Base-by-base conservation (phyloP, 805 yeast genomes). In the Trichomonascus vanleenenianus region DNA sequence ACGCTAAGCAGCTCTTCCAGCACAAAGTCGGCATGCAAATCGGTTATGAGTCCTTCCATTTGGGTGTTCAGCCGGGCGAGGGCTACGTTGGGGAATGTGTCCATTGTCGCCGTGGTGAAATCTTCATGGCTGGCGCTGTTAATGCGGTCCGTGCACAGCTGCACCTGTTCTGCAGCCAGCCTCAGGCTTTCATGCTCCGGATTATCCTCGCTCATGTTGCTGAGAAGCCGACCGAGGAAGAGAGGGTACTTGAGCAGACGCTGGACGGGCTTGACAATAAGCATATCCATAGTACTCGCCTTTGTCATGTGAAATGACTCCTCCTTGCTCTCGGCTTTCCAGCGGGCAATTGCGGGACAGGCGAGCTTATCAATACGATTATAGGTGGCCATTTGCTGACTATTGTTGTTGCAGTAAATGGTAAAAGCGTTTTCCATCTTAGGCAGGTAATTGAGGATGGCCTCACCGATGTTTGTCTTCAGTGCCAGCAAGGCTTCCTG, bases 201-300 rank as follows among this genome's bases (percentile, higher is more conserved):
- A 60, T 72, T 72, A 16, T 61, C 55, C n/a, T 63, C 48, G 1
- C 57, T 50, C 1, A 67, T 63, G 43, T 39, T 44, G 7, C 59
- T 56, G 7, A 64, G 49, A n/a, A 67, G 40, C n/a, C 63, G 50
- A 18, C 51, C 51, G 30, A 69, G 43, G 15, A 69, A 55, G 19
- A 69, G 49, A 0, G 73, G 73, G 41, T 73, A 72, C 49, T 67
- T 67, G 30, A 64, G 54, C 30, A 74, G 49, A 30, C 76, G 55
- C 53, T 73, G 76, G 4, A 74, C 63, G 0, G 78, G 78, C 47
- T 66, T 68, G 40, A 64, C 60, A 16, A 74, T 51, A 30, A 73
- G 55, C 3, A 67, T 56, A 40, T 70, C 72, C 36, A 71, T 53
- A 19, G 70, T 62, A 70, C 72, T 65, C 1, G 69, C 66, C 1